Base-by-base conservation (phyloP, 2,329 filamentous ascomycete genomes). In the Mycosphaerella arachidis region DNA sequence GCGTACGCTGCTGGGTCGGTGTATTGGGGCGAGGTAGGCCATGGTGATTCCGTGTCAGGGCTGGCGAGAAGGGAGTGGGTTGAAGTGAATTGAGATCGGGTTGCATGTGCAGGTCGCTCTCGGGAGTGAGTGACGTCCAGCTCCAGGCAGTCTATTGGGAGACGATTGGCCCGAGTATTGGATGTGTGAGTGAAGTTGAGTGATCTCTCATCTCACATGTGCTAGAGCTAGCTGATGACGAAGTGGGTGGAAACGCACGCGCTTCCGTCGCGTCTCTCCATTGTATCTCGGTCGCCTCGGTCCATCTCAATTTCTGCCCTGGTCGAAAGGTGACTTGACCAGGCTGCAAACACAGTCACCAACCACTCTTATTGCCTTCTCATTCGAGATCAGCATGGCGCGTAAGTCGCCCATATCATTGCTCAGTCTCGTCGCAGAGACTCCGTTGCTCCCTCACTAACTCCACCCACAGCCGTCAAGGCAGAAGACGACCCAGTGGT, bases 11-110 rank as follows among this genome's bases (percentile, higher is more conserved):
- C 91, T 97, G 27, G 94, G 89, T 69, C 87, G 84, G 75, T 99
- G 94, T 59, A 99, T 94, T 43, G 94, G 92, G 63, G 91, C 92
- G 70, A 99, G 81, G 75, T 97, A 99, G 55, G 94, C 90, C 94
- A 99, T 99, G 61, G 35, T 10, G 48, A 37, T 52, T 57, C 50
- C 30, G 58, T 53, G 45, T 54, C 24, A 35, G 51, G 55, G 37
- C n/a, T 27, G 59, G 24, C 52, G 45, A 24, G 46, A 27, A 56
- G 24, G 57, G 43, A 45, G 30, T 5, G 13, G 13, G 20, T 20
- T 20, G 40, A 55, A 50, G 51, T 18, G 57, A n/a, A 48, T 31
- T 58, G 48, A 37, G 31, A 53, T 16, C 3, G 31, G 4, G 37
- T 53, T 27, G 40, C 51, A 53, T 43, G 40, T 13, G 16, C 5